These are phyloP conservation scores for Phytophthora rubi DNA, from an alignment of 352 stramenopile species.

Conservation along the genomic window DNA sequence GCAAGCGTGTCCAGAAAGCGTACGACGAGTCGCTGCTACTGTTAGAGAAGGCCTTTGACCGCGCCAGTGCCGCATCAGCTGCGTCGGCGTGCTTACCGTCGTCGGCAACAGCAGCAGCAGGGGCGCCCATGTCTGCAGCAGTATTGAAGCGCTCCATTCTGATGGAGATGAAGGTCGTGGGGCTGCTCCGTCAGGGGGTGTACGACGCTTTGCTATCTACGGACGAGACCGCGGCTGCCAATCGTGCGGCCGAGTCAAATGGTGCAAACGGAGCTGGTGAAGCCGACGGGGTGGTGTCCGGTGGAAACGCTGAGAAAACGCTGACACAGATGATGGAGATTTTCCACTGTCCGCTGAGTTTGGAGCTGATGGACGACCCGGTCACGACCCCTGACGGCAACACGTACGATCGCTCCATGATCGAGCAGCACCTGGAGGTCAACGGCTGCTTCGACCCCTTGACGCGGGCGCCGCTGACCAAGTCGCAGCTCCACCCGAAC, in stretches of 20 bases:
- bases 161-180: slow-evolving; percentile 72
- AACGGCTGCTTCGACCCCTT: slow-evolving; percentile 81
- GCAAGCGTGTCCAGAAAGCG: slow-evolving; percentile 56
- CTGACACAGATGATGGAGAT: slow-evolving; percentile 76
- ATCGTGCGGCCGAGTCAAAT: slow-evolving; percentile 5
- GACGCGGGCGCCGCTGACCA: slow-evolving; percentile 60
- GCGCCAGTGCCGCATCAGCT: slow-evolving; percentile 46
- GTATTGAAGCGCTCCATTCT: slow-evolving; percentile 61
- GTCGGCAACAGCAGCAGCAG: slow-evolving; percentile 19
- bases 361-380: slow-evolving; percentile 81
- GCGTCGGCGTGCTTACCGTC: slow-evolving; percentile 42
- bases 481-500: slow-evolving; percentile 70
- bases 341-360: slow-evolving; percentile 74
- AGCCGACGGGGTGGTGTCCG: background rate
- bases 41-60: slow-evolving; percentile 64
- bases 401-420: slow-evolving; percentile 82
- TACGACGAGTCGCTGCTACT: slow-evolving; percentile 56
- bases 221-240: slow-evolving; percentile 15
- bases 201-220: slow-evolving; percentile 52
- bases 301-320: slow-evolving; percentile 42
- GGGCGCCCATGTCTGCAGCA: slow-evolving; percentile 25
- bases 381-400: slow-evolving; percentile 78
- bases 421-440: slow-evolving; percentile 71
- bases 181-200: slow-evolving; percentile 52
- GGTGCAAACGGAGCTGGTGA: slow-evolving; percentile 9